Base-by-base conservation (phyloP, 768 basidiomycete species). In the Mrakia hoshinonis region DNA sequence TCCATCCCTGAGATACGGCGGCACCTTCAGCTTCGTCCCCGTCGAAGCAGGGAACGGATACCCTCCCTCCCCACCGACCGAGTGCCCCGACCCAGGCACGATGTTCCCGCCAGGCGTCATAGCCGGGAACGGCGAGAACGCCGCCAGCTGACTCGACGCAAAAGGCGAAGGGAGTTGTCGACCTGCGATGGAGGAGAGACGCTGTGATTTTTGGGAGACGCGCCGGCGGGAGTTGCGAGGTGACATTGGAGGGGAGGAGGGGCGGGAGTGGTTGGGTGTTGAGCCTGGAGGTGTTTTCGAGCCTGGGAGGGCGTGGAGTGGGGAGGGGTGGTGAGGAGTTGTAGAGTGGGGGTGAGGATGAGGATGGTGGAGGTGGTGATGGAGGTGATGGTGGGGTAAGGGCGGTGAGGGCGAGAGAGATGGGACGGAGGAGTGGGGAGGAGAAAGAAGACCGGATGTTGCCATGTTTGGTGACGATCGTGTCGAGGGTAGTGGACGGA, bases 201-300 rank as follows among this genome's bases (percentile, higher is more conserved):
- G 69, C 31, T 62, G 60, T 6, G 69, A 70, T 61, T 70, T 62
- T 38, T 64, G 69, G 26, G 69, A 70, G 43, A 63, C 22, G 22
- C 69, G 69, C 1, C 69, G 69, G n/a, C 69, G 69, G 3, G 69
- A 60, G 26, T 63, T 60, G 74, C 66, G 78, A 78, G 63, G 79
- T 77, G 46, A 80, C 3, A 67, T 58, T 4, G 65, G 63, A 1
- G 54, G 63, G 11, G 70, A 52, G 18, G 73, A 39, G 34, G 47
- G 22, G 9, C 43, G 18, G n/a, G 60, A 60, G 58, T 61, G 43
- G 55, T 67, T 26, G 64, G 54, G 49, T 70, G 9, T 61, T 48
- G 43, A 49, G 39, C 12, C 73, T 74, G 39, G 69, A 48, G 43
- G 74, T 47, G 31, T 73, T 62, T 65, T 74, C 71, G 15, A 75